These are phyloP conservation scores for Cordyceps militaris DNA, from an alignment of 2,329 filamentous ascomycete species.

Conservation along the genomic window DNA sequence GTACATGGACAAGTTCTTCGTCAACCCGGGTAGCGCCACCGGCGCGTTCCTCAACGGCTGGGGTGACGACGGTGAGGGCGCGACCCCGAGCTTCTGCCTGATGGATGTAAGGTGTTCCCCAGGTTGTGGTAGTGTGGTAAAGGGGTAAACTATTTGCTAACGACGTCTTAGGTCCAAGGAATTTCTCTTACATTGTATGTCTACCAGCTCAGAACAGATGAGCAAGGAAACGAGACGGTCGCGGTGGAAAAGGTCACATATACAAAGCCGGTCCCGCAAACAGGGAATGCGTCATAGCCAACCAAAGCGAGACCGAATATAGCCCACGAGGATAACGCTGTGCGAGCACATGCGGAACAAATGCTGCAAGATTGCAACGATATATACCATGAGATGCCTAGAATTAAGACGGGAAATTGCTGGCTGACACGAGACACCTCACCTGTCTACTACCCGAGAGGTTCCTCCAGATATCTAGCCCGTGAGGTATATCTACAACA, in stretches of 20 bases:
- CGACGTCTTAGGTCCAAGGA: slow-evolving; percentile 68
- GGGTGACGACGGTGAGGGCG: slow-evolving; percentile 58
- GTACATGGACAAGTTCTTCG: slow-evolving; percentile 69
- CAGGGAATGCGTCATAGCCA: slow-evolving; percentile 41
- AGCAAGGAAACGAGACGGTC: slow-evolving; percentile 69
- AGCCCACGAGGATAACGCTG: not conserved
- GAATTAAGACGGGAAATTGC: not conserved
- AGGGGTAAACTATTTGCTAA: slow-evolving; percentile 10
- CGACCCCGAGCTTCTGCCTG: slow-evolving; percentile 85
- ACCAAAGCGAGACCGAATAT: not conserved
- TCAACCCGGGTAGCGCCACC: slow-evolving; percentile 61
- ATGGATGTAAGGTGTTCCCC: slow-evolving; percentile 97
- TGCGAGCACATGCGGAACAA: not conserved
- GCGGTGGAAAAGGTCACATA: slow-evolving; percentile 83
- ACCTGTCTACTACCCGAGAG: not conserved
- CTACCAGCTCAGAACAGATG: slow-evolving; percentile 75
- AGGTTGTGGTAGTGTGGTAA: not conserved
- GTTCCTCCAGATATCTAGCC: slow-evolving; percentile 10
- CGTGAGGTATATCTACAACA: not conserved
- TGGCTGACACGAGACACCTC: not conserved
- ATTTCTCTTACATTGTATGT: slow-evolving; percentile 95
- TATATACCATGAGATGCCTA: slow-evolving; percentile 5
- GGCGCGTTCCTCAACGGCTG: slow-evolving; percentile 55
- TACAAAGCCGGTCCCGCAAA: slow-evolving; percentile 64
- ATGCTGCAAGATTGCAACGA: not conserved